These are phyloP conservation scores for Dovyalis caffra DNA, from an alignment of 345 rosid species.

Conservation along the genomic window DNA sequence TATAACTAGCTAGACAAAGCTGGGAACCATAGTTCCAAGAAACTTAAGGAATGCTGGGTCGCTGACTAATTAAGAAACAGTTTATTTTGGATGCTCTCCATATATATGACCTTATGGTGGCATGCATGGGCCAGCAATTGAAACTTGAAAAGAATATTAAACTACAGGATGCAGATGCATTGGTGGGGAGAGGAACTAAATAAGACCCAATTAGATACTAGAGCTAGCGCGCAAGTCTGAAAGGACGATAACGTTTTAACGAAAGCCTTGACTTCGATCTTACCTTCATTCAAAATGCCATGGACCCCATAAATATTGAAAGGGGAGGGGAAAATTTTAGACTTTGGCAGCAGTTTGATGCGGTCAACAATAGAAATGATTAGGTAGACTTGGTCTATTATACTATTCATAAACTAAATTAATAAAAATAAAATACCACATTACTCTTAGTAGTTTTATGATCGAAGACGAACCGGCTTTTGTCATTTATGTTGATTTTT, in stretches of 20 bases:
- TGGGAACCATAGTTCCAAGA: not conserved
- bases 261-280: not conserved
- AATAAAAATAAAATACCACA: too few relatives aligned
- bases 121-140: not conserved
- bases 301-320: not conserved
- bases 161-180: too few relatives aligned
- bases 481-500: too few relatives aligned
- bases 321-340: not conserved
- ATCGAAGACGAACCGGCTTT: too few relatives aligned
- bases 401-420: too few relatives aligned
- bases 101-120: not conserved
- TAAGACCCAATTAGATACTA: not conserved
- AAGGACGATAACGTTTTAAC: not conserved
- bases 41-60: not conserved
- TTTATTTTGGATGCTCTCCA: not conserved
- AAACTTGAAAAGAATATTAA: not conserved
- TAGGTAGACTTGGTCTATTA: too few relatives aligned
- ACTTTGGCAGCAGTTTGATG: not conserved
- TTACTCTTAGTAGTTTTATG: too few relatives aligned
- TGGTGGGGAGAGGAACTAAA: not conserved
- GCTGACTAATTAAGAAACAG: not conserved
- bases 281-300: not conserved
- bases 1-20: not conserved
- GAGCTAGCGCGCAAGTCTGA: not conserved
- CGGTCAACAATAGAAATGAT: conserved; percentile 1